phyloP scores from a whole-genome alignment of 768 basidiomycete species.

The Asterophora lycoperdoides region DNA sequence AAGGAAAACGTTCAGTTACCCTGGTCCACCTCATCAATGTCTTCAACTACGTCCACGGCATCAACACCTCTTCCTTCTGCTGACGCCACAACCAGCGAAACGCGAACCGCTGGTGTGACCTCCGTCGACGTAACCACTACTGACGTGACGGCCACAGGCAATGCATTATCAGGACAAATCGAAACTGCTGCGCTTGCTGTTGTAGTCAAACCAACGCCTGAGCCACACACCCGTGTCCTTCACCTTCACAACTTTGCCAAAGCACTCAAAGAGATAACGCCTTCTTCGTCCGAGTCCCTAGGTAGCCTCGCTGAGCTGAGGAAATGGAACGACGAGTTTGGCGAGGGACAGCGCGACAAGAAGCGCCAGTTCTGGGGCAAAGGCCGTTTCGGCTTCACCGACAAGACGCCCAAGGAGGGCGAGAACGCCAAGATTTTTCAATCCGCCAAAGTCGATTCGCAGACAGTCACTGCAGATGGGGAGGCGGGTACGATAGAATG shows the following conservation, averaged over 20 bases:
- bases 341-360: constrained; percentile 71
- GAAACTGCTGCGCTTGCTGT: constrained; percentile 8
- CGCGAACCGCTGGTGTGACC: no score
- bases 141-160: no score
- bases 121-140: no score
- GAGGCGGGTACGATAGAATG: constrained; percentile 4
- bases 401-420: constrained; percentile 31
- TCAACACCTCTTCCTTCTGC: not conserved
- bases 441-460: not conserved
- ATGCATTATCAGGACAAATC: not conserved
- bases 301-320: constrained; percentile 72
- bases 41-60: not conserved
- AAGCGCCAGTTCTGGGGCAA: constrained; percentile 80
- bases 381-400: constrained; percentile 81
- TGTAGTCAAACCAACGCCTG: constrained; percentile 5
- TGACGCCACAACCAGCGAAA: not conserved
- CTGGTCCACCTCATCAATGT: constrained; percentile 44
- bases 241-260: constrained; percentile 68
- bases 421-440: constrained; percentile 45
- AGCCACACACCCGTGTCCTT: constrained; percentile 28
- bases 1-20: constrained; percentile 82
- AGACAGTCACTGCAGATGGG: not conserved
- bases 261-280: constrained; percentile 86
- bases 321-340: constrained; percentile 93
- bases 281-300: constrained; percentile 80